Conservation (phyloP, 352 stramenopile genomes). For the Phytophthora hibernalis region DNA sequence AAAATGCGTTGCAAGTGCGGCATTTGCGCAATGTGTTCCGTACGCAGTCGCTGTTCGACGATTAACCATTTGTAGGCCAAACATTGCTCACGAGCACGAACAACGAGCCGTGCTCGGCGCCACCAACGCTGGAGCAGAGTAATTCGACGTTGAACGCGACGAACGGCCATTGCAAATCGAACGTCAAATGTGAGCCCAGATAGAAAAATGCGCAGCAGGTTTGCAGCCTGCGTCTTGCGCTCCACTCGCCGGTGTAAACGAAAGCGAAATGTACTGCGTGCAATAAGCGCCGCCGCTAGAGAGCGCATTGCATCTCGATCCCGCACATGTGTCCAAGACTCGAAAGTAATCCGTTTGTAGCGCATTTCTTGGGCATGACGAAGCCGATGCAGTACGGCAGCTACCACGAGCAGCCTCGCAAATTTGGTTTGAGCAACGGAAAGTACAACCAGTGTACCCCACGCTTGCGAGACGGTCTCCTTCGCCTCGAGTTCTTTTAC, state of each 20-base stretch:
- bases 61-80: slow-evolving; percentile 62
- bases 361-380: slow-evolving; percentile 35
- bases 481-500: not conserved
- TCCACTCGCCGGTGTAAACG: slow-evolving; percentile 50
- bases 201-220: slow-evolving; percentile 52
- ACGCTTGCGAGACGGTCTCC: slow-evolving; percentile 32
- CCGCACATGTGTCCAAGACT: slow-evolving; percentile 42
- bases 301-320: slow-evolving; percentile 34
- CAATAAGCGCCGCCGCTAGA: slow-evolving; percentile 47
- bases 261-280: slow-evolving; percentile 44
- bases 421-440: slow-evolving; percentile 51
- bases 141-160: slow-evolving; percentile 60
- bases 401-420: slow-evolving; percentile 35
- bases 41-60: slow-evolving; percentile 51
- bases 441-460: slow-evolving; percentile 50
- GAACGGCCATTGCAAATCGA: slow-evolving; percentile 70
- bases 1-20: slow-evolving; percentile 66
- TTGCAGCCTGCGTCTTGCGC: slow-evolving; percentile 41
- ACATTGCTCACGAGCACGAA: slow-evolving; percentile 55
- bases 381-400: slow-evolving; percentile 30
- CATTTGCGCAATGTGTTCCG: slow-evolving; percentile 63
- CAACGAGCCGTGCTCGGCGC: slow-evolving; percentile 62
- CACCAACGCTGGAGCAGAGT: slow-evolving; percentile 70
- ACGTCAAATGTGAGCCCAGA: slow-evolving; percentile 62
- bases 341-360: slow-evolving; percentile 45